Base-by-base conservation (phyloP, 257 asterid genomes). In the Handroanthus guayacan region DNA sequence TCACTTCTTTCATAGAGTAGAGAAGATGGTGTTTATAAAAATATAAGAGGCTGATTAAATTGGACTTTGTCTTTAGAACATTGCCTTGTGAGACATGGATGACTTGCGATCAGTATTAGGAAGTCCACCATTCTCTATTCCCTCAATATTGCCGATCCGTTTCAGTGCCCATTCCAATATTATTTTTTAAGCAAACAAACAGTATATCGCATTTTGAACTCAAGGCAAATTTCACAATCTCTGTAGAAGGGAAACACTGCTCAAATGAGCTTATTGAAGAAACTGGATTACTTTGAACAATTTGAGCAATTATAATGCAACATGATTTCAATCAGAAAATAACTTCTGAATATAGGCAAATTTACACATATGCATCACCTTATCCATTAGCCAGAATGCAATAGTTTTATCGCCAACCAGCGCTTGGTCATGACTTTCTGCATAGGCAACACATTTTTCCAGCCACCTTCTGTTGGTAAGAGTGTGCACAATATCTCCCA, bases 381-480 rank as follows among this genome's bases (percentile, higher is more conserved):
- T 95, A 84, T 95, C 99, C 99, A 95, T 95, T 87, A 95, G 81
- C 99, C 98, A 91, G 86, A 95, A 95, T 71, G 99, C 98, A 74
- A 95, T 91, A 75, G 98, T 95, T 85, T 95, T 95, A 84, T 95
- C 99, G 6, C 99, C 99, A 66, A 95, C 99, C 55, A 95, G 86
- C 25, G 99, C 99, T 87, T 95, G 99, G 80, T 95, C 99, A 69
- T 95, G 99, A 75, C 99, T 95, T 86, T 95, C 99, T 37, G 98
- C 99, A 69, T 95, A 95, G 75, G 87, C 75, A 66, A 95, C 85
- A 78, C 99, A 95, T 77, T 95, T 95, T 81, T 95, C 98, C 82
- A 58, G 65, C 97, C 99, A 95, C 88, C 97, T 90, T 86, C 97
- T 86, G 81, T 95, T 95, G 57, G 97, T 95, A 39, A 95, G 94